These are phyloP conservation scores for Balakata baccata DNA, from an alignment of 345 rosid genomes.

Conservation along the genomic window DNA sequence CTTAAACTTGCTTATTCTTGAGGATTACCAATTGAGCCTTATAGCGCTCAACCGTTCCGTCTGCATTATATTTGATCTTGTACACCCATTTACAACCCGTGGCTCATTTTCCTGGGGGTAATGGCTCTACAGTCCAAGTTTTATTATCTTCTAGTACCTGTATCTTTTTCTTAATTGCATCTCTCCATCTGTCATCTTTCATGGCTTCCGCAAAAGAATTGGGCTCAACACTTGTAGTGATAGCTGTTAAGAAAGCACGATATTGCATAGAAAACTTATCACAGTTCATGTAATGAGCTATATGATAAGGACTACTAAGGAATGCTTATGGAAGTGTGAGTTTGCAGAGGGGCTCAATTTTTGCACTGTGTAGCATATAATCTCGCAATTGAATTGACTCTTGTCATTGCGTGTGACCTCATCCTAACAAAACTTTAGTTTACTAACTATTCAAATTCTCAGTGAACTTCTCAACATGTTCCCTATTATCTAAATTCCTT, in stretches of 20 bases:
- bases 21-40: not conserved
- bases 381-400: too few relatives aligned
- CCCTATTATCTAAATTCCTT: too few relatives aligned
- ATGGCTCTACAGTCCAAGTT: not conserved
- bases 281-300: too few relatives aligned
- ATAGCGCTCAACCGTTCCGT: not conserved
- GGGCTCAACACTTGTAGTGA: not conserved
- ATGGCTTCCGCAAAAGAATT: not conserved
- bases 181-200: not conserved
- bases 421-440: too few relatives aligned
- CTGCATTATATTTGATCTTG: not conserved
- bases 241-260: not conserved
- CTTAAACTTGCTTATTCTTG: not conserved
- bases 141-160: not conserved
- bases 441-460: too few relatives aligned
- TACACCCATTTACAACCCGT: not conserved
- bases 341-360: too few relatives aligned
- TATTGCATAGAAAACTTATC: not conserved
- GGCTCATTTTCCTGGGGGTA: not conserved
- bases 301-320: too few relatives aligned
- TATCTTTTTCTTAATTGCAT: not conserved
- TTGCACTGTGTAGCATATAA: too few relatives aligned
- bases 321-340: too few relatives aligned
- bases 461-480: too few relatives aligned
- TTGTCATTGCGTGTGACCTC: too few relatives aligned